These are phyloP conservation scores for Aspergillus conjunctus DNA, from an alignment of 495 filamentous ascomycete species.

Conservation along the genomic window DNA sequence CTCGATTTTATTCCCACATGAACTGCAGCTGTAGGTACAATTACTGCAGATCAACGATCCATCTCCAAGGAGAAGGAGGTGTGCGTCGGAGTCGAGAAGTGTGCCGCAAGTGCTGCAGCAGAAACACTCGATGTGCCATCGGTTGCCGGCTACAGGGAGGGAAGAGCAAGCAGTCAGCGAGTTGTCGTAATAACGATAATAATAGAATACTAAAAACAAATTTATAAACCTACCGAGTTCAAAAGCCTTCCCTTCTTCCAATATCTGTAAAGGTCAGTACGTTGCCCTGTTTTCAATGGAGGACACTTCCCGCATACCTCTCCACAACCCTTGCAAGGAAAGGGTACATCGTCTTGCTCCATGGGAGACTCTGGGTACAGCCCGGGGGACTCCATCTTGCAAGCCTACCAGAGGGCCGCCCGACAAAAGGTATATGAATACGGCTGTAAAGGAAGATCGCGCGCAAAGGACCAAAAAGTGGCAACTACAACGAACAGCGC, in stretches of 20 bases:
- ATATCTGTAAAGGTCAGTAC: conserved; percentile 59
- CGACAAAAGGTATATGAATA: conserved; percentile 1
- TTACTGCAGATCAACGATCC: conserved; percentile 98
- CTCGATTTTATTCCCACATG: conserved; percentile 97
- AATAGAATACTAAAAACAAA: conserved; percentile 6
- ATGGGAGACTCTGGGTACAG: conserved; percentile 77
- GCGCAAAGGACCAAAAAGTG: conserved; percentile 3
- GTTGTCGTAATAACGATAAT: neutral
- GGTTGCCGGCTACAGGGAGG: conserved; percentile 74
- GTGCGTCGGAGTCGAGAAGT: conserved; percentile 96
- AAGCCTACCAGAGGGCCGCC: conserved; percentile 11
- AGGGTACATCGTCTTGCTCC: conserved; percentile 84
- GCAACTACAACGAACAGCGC: conserved; percentile 4
- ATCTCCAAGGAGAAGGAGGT: conserved; percentile 94
- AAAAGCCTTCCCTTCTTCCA: conserved; percentile 98
- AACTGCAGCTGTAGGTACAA: conserved; percentile 98
- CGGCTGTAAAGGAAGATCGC: neutral
- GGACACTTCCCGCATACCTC: conserved; percentile 63
- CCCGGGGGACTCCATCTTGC: conserved; percentile 45
- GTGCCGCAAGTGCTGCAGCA: conserved; percentile 96
- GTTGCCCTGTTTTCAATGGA: conserved; percentile 20
- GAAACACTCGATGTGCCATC: conserved; percentile 99
- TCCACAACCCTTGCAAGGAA: conserved; percentile 96
- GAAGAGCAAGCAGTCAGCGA: conserved; percentile 25
- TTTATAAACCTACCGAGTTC: conserved; percentile 76